Evolutionary conservation across 257 asterid genomes (phyloP).

Genomic region (Petunia secreta): DNA sequence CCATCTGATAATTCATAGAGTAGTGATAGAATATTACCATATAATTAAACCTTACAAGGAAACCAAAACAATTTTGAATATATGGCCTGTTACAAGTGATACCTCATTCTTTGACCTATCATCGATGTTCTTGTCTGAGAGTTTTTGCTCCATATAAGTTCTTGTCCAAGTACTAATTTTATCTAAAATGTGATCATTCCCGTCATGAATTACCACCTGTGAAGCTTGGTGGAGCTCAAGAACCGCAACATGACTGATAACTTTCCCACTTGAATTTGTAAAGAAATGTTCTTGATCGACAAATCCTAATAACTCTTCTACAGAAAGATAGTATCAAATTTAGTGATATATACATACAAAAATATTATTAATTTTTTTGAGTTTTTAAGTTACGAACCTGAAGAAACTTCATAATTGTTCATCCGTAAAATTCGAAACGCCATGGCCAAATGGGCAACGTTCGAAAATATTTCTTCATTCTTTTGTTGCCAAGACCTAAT

Average conservation of each 20-base stretch:
- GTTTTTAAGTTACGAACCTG: constrained; percentile 29
- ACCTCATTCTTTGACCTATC: too few relatives aligned
- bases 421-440: constrained; percentile 50
- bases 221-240: too few relatives aligned
- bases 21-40: not conserved
- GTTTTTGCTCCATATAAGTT: too few relatives aligned
- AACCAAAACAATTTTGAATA: too few relatives aligned
- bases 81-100: too few relatives aligned
- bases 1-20: constrained; percentile 32
- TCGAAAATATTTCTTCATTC: constrained; percentile 31
- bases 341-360: not conserved
- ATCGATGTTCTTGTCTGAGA: too few relatives aligned
- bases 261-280: not conserved
- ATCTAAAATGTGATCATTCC: too few relatives aligned
- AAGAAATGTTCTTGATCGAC: constrained; percentile 34
- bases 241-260: too few relatives aligned
- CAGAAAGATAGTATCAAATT: not conserved
- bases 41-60: too few relatives aligned
- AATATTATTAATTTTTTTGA: not conserved
- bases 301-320: constrained; percentile 45
- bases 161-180: too few relatives aligned
- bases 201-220: too few relatives aligned
- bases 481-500: constrained; percentile 40
- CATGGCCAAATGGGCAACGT: constrained; percentile 39
- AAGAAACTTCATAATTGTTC: constrained; percentile 38